A percentile compares a stretch with the other conserved stretches of the same genome.
Evolutionary conservation across 768 basidiomycete species (phyloP).

Genomic region (Amyloporia xantha): DNA sequence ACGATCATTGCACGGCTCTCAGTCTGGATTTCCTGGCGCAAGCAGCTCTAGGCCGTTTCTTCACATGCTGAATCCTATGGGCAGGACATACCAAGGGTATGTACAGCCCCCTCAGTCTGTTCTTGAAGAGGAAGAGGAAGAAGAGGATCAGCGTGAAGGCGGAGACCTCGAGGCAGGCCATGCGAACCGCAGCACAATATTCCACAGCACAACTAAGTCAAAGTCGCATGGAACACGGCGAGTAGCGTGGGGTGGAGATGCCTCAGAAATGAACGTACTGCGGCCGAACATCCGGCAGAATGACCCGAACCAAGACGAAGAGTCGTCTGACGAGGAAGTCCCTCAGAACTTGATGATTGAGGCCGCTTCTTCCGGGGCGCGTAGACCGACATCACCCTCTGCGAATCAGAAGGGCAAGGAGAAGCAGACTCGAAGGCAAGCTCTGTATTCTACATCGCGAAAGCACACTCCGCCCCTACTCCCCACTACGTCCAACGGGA

Average conservation of each 20-base stretch:
- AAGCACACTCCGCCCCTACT: slow-evolving; percentile 33
- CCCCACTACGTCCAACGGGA: slow-evolving; percentile 26
- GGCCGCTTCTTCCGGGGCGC: slow-evolving; percentile 38
- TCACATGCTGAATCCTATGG: slow-evolving; percentile 77
- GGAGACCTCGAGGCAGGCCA: slow-evolving; percentile 60
- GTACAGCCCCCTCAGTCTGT: slow-evolving; percentile 65
- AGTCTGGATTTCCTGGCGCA: slow-evolving; percentile 31
- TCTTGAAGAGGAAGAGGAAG: slow-evolving; percentile 66
- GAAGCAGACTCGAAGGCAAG: slow-evolving; percentile 30
- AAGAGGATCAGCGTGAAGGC: slow-evolving; percentile 40
- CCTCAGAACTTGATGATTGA: slow-evolving; percentile 86
- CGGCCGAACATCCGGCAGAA: slow-evolving; percentile 69
- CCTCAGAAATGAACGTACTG: slow-evolving; percentile 50
- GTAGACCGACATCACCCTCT: slow-evolving; percentile 18
- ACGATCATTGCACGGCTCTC: slow-evolving; percentile 25
- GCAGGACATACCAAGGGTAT: slow-evolving; percentile 68
- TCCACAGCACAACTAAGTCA: slow-evolving; percentile 24
- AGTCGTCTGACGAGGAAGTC: slow-evolving; percentile 76
- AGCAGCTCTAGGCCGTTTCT: slow-evolving; percentile 73
- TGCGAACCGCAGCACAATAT: slow-evolving; percentile 30
- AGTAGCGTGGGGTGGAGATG: slow-evolving; percentile 52
- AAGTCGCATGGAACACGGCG: slow-evolving; percentile 41
- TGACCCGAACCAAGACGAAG: slow-evolving; percentile 51
- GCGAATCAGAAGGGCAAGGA: slow-evolving; percentile 29
- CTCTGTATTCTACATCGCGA: slow-evolving; percentile 42